Base-by-base conservation (phyloP, 2,329 filamentous ascomycete species). In the Ramularia collo-cygni region DNA sequence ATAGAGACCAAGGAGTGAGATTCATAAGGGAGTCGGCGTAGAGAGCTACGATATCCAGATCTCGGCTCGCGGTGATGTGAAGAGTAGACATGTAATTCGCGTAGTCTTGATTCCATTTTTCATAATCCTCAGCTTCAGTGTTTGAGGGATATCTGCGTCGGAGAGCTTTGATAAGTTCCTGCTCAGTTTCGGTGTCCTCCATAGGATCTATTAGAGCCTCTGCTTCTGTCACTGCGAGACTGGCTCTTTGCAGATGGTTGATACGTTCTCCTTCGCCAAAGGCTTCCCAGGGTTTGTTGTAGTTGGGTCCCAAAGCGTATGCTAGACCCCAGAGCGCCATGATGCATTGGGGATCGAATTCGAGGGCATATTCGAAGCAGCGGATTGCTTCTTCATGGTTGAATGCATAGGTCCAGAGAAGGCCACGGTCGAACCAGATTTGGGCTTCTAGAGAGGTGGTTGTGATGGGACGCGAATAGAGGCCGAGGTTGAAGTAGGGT, bases 241-340 rank as follows among this genome's bases (percentile, higher is more conserved):
- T 65, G 4, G 74, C 74, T 19, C 66, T 64, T 28, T 63, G 55
- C 5, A 82, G 64, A 1, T 70, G 74, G 0, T 54, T 59, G 8
- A 67, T 60, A 4, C 81, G 64, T 48, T 88, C 83, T 0, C 68
- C 61, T 1, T 70, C 62, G 38, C 83, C 81, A 48, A 88, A 86
- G 16, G 77, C 70, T 18, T 77, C 73, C 85, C 85, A 88, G 0
- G 83, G 79, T 54, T 88, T 86, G 64, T 89, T 85, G 60, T 84
- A 82, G 55, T 90, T 88, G 3, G 85, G 84, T 0, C 84, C 85
- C 0, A 84, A 64, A 1, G 79, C 69, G 56, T 83, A 88, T 0
- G 84, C 79, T 4, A 83, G 62, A 0, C 81, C 81, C 81, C 81
- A 85, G 52, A 81, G 74, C 3, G 77, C 79, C 67, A 85, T 77